Conservation (phyloP, 108 stramenopile genomes). For the Cyclotella sp. region DNA sequence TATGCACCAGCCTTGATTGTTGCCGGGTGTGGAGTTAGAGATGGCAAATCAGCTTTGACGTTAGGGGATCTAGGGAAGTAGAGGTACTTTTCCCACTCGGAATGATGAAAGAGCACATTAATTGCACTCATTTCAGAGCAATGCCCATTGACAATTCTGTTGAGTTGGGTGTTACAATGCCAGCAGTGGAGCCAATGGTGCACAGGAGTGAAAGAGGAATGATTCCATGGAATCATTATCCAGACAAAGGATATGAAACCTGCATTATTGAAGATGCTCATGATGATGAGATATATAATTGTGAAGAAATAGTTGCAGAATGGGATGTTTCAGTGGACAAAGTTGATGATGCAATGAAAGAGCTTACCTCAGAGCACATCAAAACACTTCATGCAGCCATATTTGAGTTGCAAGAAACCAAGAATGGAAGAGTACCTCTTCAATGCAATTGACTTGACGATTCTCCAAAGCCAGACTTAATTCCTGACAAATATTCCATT, state of each 20-base stretch:
- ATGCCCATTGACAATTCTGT: not conserved
- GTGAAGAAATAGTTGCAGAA: not conserved
- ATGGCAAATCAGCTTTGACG: not conserved
- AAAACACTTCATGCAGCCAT: not conserved
- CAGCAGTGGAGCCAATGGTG: not conserved
- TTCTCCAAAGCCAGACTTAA: conserved; percentile 21
- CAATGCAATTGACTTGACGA: conserved; percentile 20
- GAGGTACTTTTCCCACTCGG: conserved; percentile 21
- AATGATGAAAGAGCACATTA: conserved; percentile 37
- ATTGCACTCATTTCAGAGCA: conserved; percentile 9
- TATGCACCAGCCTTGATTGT: conserved; percentile 18
- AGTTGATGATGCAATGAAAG: not conserved
- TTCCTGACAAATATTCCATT: conserved; percentile 11
- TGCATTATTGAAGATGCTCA: not conserved
- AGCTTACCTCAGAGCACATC: not conserved
- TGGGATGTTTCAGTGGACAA: not conserved
- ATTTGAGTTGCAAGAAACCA: not conserved
- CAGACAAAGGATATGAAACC: conserved; percentile 2
- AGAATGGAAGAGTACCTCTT: conserved; percentile 3
- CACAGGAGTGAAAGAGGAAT: not conserved
- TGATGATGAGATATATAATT: not conserved
- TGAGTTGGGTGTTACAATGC: not conserved
- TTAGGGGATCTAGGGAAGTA: conserved; percentile 19
- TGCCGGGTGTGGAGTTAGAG: not conserved
- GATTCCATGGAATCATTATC: not conserved